Evolutionary conservation across 208 protist species (phyloP).

Genomic region (Trypanosoma avium): DNA sequence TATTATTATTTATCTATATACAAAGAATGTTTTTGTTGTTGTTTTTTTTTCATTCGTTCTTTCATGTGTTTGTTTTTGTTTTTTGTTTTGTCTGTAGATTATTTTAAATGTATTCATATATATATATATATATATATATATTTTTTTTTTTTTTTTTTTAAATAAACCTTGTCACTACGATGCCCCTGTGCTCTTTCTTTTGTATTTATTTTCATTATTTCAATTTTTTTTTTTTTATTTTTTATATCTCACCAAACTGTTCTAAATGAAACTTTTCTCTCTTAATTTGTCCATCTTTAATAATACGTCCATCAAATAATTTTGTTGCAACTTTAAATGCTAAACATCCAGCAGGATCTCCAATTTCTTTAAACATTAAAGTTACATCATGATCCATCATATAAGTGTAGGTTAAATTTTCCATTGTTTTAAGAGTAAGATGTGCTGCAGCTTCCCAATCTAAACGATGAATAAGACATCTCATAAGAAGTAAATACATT

Average conservation of each 20-base stretch:
- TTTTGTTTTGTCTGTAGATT: too few relatives aligned
- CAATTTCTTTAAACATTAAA: slow-evolving; percentile 79
- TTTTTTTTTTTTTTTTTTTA: too few relatives aligned
- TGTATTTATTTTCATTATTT: neutral
- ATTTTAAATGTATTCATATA: too few relatives aligned
- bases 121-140: too few relatives aligned
- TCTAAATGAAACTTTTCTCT: slow-evolving; percentile 46
- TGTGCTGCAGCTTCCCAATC: slow-evolving; percentile 86
- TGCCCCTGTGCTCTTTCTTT: neutral
- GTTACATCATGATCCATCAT: slow-evolving; percentile 85
- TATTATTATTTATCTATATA: too few relatives aligned
- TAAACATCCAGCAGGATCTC: slow-evolving; percentile 78
- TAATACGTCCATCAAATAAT: slow-evolving; percentile 87
- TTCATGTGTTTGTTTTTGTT: too few relatives aligned
- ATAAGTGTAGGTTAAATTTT: slow-evolving; percentile 76
- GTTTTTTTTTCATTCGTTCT: too few relatives aligned
- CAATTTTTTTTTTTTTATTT: neutral
- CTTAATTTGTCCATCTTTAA: slow-evolving; percentile 65
- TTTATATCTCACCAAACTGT: slow-evolving; percentile 36
- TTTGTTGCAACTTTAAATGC: slow-evolving; percentile 89
- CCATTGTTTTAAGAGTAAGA: slow-evolving; percentile 69
- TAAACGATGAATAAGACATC: slow-evolving; percentile 79
- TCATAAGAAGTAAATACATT: slow-evolving; percentile 78
- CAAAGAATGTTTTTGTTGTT: too few relatives aligned
- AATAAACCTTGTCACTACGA: too few relatives aligned